These are phyloP conservation scores for Articulospora tetracladia DNA, from an alignment of 495 filamentous ascomycete species.

Conservation along the genomic window DNA sequence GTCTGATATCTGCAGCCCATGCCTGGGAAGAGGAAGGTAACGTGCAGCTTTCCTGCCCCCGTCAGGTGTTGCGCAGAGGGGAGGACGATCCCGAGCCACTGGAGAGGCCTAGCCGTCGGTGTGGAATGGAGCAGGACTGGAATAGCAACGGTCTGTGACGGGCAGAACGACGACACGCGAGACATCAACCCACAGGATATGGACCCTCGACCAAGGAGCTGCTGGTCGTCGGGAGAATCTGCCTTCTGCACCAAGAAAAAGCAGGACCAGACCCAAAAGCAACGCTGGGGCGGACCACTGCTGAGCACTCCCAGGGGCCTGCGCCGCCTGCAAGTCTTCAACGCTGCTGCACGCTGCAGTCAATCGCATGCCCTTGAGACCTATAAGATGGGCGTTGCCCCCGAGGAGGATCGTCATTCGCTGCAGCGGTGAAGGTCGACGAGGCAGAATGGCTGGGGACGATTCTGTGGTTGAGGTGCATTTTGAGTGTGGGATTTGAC, in stretches of 20 bases:
- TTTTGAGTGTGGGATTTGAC: slow-evolving; percentile 1
- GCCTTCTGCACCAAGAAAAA: not conserved
- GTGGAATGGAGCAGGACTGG: not conserved
- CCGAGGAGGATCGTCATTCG: slow-evolving; percentile 14
- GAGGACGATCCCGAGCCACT: slow-evolving; percentile 6
- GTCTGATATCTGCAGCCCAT: not conserved
- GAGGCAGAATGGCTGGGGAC: slow-evolving; percentile 19
- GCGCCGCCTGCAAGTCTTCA: slow-evolving; percentile 24
- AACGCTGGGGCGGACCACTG: not conserved
- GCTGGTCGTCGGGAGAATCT: not conserved
- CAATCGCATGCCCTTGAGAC: slow-evolving; percentile 13
- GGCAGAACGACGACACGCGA: not conserved
- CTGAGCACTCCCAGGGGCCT: slow-evolving; percentile 2
- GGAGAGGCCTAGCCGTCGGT: slow-evolving; percentile 10
- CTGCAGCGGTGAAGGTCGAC: slow-evolving; percentile 15
- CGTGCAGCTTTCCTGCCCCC: slow-evolving; percentile 7
- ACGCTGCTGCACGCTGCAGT: slow-evolving; percentile 15
- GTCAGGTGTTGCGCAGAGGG: not conserved
- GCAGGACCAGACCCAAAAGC: not conserved
- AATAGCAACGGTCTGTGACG: slow-evolving; percentile 15
- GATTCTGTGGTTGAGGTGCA: not conserved
- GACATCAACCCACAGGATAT: not conserved
- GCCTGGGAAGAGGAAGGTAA: not conserved
- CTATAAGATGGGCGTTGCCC: slow-evolving; percentile 16
- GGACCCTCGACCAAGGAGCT: not conserved